Base-by-base conservation (phyloP, 2,329 filamentous ascomycete species). In the Sporothrix euskadiensis region DNA sequence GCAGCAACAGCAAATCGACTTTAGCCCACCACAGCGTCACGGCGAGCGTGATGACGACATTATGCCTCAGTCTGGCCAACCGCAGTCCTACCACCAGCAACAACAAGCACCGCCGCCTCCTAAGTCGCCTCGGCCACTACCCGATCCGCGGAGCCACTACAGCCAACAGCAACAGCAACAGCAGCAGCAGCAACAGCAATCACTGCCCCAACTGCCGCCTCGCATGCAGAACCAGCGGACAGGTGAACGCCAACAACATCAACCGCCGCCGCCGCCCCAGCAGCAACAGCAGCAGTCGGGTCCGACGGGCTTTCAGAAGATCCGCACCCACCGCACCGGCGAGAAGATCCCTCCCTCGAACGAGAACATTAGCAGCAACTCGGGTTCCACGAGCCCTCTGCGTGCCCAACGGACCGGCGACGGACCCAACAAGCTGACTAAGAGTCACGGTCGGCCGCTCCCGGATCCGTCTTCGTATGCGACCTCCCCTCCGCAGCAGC, bases 381-480 rank as follows among this genome's bases (percentile, higher is more conserved):
- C 69, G 16, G 39, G 44, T 10, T 12, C 35, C 44, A 71, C 32
- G 32, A 73, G 71, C 41, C 73, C 73, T 4, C 39, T 74, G 39
- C 71, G 59, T 30, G 57, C 71, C 26, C 77, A 78, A 65, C 75
- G 77, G 52, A 78, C 78, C 3, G 77, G 78, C 69, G 76, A 76
- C 44, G 76, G 75, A 12, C 79, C 75, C 72, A 78, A 75, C 69
- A 78, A 79, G 72, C 73, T 74, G 59, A 76, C 81, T 61, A 84
- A 80, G 73, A 78, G 80, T 35, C 82, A 82, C 76, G 68, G 72
- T 30, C 86, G 88, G n/a, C 87, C 88, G 4, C 84, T 89, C 3
- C 87, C 87, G 7, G 83, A 87, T 75, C 86, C 86, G 16, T 79
- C 79, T 57, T 79, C 79, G n/a, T 82, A 81, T 76, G 76, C 72